Base-by-base conservation (phyloP, 1,284 basidiomycete genomes). In the Puccinia triticina region DNA sequence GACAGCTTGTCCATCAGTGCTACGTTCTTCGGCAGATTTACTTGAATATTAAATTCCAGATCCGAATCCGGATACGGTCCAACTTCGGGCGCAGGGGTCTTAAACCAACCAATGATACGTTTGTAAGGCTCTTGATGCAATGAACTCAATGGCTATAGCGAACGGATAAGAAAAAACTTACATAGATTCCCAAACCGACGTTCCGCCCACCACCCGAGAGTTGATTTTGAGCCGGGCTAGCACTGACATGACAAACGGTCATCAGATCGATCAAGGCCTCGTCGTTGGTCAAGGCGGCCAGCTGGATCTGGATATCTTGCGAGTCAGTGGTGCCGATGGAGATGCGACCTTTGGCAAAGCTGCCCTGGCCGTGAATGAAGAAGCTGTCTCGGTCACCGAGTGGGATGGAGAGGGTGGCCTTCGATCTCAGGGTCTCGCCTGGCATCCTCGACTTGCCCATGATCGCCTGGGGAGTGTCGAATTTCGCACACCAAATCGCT, bases 271-370 rank as follows among this genome's bases (percentile, higher is more conserved):
- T 40, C 34, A 81, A 74, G 40, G 69, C 78, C 32, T 72, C 69
- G 57, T 81, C 78, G 32, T 81, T 81, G 10, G 50, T 72, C 53
- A 72, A 46, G 26, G 78, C 78, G 18, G 43, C 29, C 11, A 81
- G n/a, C 12, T 81, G 34, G 43, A 73, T 59, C 46, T 81, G 48
- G 43, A 81, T 57, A 14, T 59, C 46, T 32, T 81, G 46, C 0
- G 53, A 72, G 71, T 81, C 78, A 23, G 71, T 57, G 16, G 67
- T 48, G 29, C 43, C 78, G 55, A 81, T 64, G 0, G 59, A 46
- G 40, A 81, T 81, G 16, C 57, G 66, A 46, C 78, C 78, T 57
- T 81, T 81, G 14, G 78, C 78, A 46, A 81, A 81, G 55, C 78
- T 81, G 50, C 78, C 78, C 11, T 34, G 48, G 29, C 69, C 55